Evolutionary conservation across 2,329 filamentous ascomycete species (phyloP), one percentile per base, ranked within the genome.

Genomic region (Sporothrix sp.): DNA sequence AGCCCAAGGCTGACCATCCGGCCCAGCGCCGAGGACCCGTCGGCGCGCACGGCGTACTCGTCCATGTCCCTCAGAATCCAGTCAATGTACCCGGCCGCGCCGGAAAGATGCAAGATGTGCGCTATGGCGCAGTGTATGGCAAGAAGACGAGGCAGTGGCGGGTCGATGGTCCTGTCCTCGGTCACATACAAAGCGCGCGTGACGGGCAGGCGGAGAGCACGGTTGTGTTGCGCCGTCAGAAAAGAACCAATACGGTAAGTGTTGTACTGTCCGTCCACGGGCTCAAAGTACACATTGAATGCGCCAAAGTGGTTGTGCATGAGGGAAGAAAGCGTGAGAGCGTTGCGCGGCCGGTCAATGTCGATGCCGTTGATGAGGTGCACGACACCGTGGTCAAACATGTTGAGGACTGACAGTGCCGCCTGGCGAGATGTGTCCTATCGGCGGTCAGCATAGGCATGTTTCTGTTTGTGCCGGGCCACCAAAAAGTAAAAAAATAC

Each of bases 311-410:
- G 28, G 7, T 32, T 9, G 57, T 67, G 64, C 33, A 62, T 27
- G 8, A 40, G 20, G 33, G 38, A 47, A 8, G 58, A 60, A 30
- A 69, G 58, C 7, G 64, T 66, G 13, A 68, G 58, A 16, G 68
- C 67, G 56, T 72, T 71, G 23, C 57, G 55, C 23, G 66, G 65
- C 43, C 63, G 61, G 55, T 71, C 66, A 49, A 71, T 69, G 11
- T 69, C 60, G 27, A 54, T 49, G 45, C 67, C 67, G 38, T 68
- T 60, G 46, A 71, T 69, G 2, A 69, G 46, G 57, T 64, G 58
- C 10, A 58, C 58, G 33, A 65, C 58, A 25, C 61, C 64, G 32
- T 47, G 56, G 51, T 70, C 66, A 52, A 71, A 69, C 66, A 71
- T 71, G 28, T 70, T 66, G 2, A 70, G 62, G 36, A 71, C 64